phyloP scores from a whole-genome alignment of 1,139 yeast genomes.

The Sugiyamaella pinicola region DNA sequence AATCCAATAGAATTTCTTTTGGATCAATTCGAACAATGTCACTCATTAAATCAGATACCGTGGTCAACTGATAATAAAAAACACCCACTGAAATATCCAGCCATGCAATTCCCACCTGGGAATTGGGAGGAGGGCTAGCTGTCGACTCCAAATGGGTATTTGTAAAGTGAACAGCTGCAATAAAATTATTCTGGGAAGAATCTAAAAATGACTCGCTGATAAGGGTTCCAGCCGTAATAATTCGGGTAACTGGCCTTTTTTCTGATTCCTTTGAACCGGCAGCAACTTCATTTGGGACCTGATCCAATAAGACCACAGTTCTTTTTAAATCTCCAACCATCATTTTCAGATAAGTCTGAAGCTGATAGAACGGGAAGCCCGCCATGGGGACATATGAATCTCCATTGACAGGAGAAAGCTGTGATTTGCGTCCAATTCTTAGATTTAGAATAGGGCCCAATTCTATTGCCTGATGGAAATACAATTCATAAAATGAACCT shows the following conservation, averaged over 20 bases:
- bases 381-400: constrained; percentile 72
- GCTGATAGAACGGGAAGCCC: constrained; percentile 78
- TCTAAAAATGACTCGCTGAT: constrained; percentile 85
- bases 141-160: constrained; percentile 25
- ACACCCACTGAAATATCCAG: constrained; percentile 85
- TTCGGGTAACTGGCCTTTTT: constrained; percentile 71
- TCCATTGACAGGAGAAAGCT: constrained; percentile 40
- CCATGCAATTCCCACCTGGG: constrained; percentile 78
- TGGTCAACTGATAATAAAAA: constrained; percentile 65
- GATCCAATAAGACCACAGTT: constrained; percentile 83
- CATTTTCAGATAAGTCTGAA: constrained; percentile 71
- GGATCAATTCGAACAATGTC: constrained; percentile 70
- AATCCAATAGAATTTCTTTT: constrained; percentile 60
- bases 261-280: constrained; percentile 38
- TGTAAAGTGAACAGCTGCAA: constrained; percentile 51
- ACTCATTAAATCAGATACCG: constrained; percentile 55
- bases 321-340: constrained; percentile 69
- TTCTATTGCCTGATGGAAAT: constrained; percentile 81
- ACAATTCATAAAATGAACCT: constrained; percentile 84
- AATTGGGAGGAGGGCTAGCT: constrained; percentile 39
- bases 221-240: constrained; percentile 91
- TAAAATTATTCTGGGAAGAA: constrained; percentile 67
- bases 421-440: constrained; percentile 50
- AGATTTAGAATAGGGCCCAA: constrained; percentile 74
- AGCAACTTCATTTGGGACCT: constrained; percentile 41